Evolutionary conservation across 176 grass and related monocot species (phyloP), one percentile per base, ranked within the genome.

Genomic region (Aechmea fasciata): DNA sequence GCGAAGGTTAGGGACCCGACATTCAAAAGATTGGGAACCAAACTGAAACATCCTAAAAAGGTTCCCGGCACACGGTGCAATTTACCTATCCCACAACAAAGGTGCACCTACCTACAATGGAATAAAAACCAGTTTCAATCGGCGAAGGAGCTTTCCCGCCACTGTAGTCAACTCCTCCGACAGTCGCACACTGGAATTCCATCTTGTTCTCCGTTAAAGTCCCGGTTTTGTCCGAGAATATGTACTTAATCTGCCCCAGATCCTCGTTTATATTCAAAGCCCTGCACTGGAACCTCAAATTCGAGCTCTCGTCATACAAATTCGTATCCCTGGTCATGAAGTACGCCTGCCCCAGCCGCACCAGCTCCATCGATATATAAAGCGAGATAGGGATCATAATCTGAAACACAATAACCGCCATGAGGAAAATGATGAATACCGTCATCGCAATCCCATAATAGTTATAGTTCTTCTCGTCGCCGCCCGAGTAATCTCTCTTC

Each of bases 331-430:
- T 59, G 2, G 54, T 72, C 92, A 96, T 91, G 72, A 96, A 86
- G 73, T 80, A 96, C 29, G 88, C 80, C 67, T 96, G 92, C 25
- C 83, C 78, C 41, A 96, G 75, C 47, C 92, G 78, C 41, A 86
- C 85, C 68, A 96, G 63, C 67, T 96, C 92, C 92, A 96, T 96
- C 15, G 92, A 96, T 70, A 96, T 96, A 73, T 96, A 96, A 29
- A 96, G 80, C 7, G 92, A 96, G 79, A 91, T 91, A 1, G 92
- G 92, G 69, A 96, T 96, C 71, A 96, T 84, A 77, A 86, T 90
- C 64, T 96, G 92, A 81, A 86, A 91, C 15, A 88, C 83, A 69
- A 96, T 88, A 3, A 96, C 85, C 9, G 88, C 77, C 83, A 82
- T 91, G 71, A 96, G 78, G 66, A 96, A 91, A 3, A 71, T 73